These are phyloP conservation scores for Lactifluus subvellereus DNA, from an alignment of 768 basidiomycete genomes.

Conservation along the genomic window DNA sequence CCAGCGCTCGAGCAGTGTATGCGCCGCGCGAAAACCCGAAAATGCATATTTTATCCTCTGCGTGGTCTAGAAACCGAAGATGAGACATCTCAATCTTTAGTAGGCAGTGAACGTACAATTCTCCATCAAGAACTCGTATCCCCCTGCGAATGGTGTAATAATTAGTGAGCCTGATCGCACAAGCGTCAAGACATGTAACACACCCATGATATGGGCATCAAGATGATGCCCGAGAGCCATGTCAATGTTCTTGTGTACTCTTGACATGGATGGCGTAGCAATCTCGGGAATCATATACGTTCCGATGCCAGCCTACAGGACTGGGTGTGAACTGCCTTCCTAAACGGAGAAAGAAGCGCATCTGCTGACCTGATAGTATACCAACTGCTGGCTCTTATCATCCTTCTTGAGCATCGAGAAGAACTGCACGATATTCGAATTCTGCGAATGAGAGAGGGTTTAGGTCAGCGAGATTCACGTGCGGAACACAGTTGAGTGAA, in stretches of 20 bases:
- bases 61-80: conserved; percentile 41
- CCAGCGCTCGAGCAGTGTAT: conserved; percentile 62
- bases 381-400: conserved; percentile 52
- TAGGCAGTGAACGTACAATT: conserved; percentile 44
- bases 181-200: conserved; percentile 11
- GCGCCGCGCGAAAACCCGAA: conserved; percentile 81
- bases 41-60: conserved; percentile 71
- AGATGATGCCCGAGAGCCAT: conserved; percentile 57
- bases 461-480: background rate
- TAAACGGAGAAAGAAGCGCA: background rate
- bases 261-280: conserved; percentile 51
- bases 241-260: conserved; percentile 50
- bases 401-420: conserved; percentile 69
- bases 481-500: background rate
- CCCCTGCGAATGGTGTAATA: conserved; percentile 37
- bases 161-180: background rate
- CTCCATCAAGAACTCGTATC: conserved; percentile 76
- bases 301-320: conserved; percentile 58
- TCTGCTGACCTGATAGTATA: conserved; percentile 60
- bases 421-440: conserved; percentile 67
- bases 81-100: background rate
- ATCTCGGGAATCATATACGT: conserved; percentile 62
- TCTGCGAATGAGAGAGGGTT: conserved; percentile 34
- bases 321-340: background rate
- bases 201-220: conserved; percentile 66